Base-by-base conservation (phyloP, 768 basidiomycete species). In the Leccinum disarticulatum region DNA sequence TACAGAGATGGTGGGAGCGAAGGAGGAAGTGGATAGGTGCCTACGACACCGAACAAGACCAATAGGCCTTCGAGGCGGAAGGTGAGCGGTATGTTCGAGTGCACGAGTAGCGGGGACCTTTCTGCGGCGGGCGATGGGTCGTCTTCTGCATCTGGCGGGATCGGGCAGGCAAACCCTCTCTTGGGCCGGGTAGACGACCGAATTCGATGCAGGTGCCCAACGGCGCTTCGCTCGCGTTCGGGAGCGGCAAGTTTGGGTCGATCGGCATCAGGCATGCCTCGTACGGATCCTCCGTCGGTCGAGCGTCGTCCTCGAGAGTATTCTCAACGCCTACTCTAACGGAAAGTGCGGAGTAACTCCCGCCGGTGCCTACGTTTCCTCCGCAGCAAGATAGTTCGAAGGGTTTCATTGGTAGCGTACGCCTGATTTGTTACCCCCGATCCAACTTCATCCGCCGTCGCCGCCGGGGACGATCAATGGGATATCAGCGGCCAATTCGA, bases 361-460 rank as follows among this genome's bases (percentile, higher is more conserved):
- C 70, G 19, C 72, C 66, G 1, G 41, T 71, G 1, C 69, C 69
- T 19, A 54, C 52, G 13, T 63, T 64, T 10, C 59, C 62, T 65
- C 6, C 15, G 1, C 43, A 43, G 43, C 73, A 57, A 72, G 79
- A 70, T 58, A 69, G 77, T 67, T 69, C 76, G 57, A 60, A 86
- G 60, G 60, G 74, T 2, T 81, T 90, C 66, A 83, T 88, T 78
- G 83, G 84, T 9, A 82, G 82, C 10, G 25, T 17, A 55, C 57
- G 14, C 38, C 58, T 1, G 71, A 70, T 2, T 67, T 85, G 52
- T 72, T 85, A 35, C 79, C 83, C 10, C 81, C 81, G 3, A 82
- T 86, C 55, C 79, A 85, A 64, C 73, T 85, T 3, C 82, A 81
- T 55, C 83, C 82, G 3, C 82, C 83, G 3, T 82, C 81, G 0